Percentiles rank a stretch among this genome's conserved stretches.
Conservation (phyloP, 1,139 yeast genomes). For the Kodamaea suecica region DNA sequence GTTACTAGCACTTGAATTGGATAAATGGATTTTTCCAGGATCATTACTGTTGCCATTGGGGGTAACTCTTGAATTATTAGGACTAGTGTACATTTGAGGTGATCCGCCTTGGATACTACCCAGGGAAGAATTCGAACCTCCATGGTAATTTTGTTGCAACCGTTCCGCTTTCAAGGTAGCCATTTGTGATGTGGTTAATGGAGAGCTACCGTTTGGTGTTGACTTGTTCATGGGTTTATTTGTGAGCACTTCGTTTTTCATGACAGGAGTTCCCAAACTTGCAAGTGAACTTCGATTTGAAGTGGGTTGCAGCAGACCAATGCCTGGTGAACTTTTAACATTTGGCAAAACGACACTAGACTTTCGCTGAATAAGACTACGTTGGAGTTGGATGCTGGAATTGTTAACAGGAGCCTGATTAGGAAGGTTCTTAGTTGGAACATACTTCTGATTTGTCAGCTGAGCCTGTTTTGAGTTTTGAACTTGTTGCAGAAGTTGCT, state of each 20-base stretch:
- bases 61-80: constrained; percentile 5
- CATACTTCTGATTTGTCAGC: constrained; percentile 16
- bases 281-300: constrained; percentile 2
- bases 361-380: constrained; percentile 5
- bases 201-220: neutral
- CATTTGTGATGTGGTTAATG: constrained; percentile 8
- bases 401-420: constrained; percentile 3
- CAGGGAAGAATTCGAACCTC: constrained; percentile 3
- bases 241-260: neutral
- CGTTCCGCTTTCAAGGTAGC: constrained; percentile 8
- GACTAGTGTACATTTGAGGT: constrained; percentile 9
- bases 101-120: constrained; percentile 6
- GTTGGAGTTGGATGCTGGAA: constrained; percentile 4
- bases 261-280: neutral
- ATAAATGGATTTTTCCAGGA: neutral
- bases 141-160: constrained; percentile 6
- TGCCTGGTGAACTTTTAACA: constrained; percentile 1
- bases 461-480: constrained; percentile 27
- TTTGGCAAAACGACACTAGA: constrained; percentile 1
- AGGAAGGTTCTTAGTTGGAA: constrained; percentile 1
- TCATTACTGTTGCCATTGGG: constrained; percentile 1
- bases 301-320: constrained; percentile 2
- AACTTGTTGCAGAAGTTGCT: constrained; percentile 19
- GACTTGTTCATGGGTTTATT: neutral
- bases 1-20: neutral